Evolutionary conservation across 805 yeast genomes (phyloP), one percentile per base, ranked within the genome.

Genomic region (Yarrowia phangngaensis): DNA sequence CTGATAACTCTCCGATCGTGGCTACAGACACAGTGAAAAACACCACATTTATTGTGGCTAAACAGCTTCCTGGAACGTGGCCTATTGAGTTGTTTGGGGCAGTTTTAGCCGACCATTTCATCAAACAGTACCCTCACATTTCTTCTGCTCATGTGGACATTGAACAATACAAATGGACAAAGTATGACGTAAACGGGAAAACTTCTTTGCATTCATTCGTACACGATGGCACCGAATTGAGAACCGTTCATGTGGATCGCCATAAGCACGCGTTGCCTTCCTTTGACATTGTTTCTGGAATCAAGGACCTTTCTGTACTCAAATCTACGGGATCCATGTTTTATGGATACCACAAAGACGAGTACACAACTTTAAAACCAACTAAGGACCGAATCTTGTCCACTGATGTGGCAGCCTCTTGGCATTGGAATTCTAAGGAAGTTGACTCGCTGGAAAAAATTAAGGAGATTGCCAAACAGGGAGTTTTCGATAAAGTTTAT

Each of bases 11-110:
- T 2, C 76, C 84, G n/a, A 80, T 89, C 60, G 94, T 89, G 41
- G 96, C 97, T 52, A 89, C 97, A 7, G 95, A 88, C 66, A 86
- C 95, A 1, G 88, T 87, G 50, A 88, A 88, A 68, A 88, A 88
- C 73, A 88, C 95, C 45, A 78, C 85, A 55, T 73, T 84, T 62
- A 74, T 89, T 24, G 81, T 84, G 56, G 96, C 95, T 55, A 84
- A 83, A 68, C 80, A 75, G 61, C 74, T 78, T 41, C 85, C 87
- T 55, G 54, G 57, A 26, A 90, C 84, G 41, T 84, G 89, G 84
- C 95, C 96, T 52, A 81, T 84, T 56, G 97, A 89, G 73, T 73
- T 82, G 51, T 89, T 86, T 66, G 96, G 92, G 23, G 87, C 89
- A 26, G 85, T 78, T 55, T 70, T 89, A 55, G 94, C 85, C 34